Evolutionary conservation across 352 stramenopile species (phyloP).

Genomic region (Pythium phragmiticola): DNA sequence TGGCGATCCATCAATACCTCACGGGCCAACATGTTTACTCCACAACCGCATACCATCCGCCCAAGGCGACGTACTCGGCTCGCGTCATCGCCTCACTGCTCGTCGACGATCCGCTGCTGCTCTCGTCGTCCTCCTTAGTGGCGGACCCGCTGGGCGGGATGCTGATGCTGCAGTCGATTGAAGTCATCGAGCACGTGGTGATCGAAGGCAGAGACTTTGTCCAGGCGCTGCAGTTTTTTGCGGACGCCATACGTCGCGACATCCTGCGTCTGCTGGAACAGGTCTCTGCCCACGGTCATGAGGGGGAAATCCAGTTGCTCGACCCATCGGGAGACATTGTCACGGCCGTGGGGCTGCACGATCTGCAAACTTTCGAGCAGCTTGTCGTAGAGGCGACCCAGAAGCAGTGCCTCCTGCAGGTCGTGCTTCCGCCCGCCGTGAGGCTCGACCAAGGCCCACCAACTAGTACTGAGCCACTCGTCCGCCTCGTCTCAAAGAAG

Average conservation of each 20-base stretch:
- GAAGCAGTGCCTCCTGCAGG: slow-evolving; percentile 22
- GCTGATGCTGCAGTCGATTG: slow-evolving; percentile 20
- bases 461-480: background rate
- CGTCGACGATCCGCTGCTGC: slow-evolving; percentile 30
- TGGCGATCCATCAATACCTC: slow-evolving; percentile 28
- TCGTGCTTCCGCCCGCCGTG: slow-evolving; percentile 1
- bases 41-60: slow-evolving; percentile 29
- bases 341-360: slow-evolving; percentile 17
- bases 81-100: slow-evolving; percentile 30
- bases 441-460: background rate
- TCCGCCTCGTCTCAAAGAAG: slow-evolving; percentile 33
- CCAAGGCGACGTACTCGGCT: slow-evolving; percentile 43
- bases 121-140: background rate
- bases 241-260: slow-evolving; percentile 37
- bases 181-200: slow-evolving; percentile 43
- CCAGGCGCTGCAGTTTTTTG: slow-evolving; percentile 41
- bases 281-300: background rate
- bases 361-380: slow-evolving; percentile 15
- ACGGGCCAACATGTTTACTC: slow-evolving; percentile 23
- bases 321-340: slow-evolving; percentile 11
- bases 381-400: slow-evolving; percentile 27
- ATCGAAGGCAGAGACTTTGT: slow-evolving; percentile 35
- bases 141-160: background rate
- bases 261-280: slow-evolving; percentile 25
- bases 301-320: slow-evolving; percentile 14